These are phyloP conservation scores for Nakaseomyces bracarensis DNA, from an alignment of 1,139 yeast species.

Conservation along the genomic window DNA sequence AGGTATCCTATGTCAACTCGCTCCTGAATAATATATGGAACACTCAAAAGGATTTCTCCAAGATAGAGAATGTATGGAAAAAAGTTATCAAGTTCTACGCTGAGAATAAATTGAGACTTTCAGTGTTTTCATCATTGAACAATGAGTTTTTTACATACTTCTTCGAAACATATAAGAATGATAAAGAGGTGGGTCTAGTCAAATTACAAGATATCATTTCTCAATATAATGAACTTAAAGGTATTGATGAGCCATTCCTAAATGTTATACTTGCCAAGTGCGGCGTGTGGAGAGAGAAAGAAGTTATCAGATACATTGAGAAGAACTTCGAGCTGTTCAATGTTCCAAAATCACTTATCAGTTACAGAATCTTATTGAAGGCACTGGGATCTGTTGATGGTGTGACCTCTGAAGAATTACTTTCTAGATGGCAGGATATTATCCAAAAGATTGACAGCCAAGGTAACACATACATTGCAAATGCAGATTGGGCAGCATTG, in stretches of 20 bases:
- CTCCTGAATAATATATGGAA: slow-evolving; percentile 57
- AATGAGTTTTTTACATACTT: slow-evolving; percentile 60
- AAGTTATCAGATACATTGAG: slow-evolving; percentile 54
- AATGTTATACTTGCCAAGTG: slow-evolving; percentile 65
- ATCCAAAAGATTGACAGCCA: slow-evolving; percentile 44
- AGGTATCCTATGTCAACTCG: slow-evolving; percentile 64
- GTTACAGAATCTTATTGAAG: slow-evolving; percentile 68
- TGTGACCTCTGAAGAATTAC: slow-evolving; percentile 44
- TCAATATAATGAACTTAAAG: slow-evolving; percentile 46
- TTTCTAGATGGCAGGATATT: slow-evolving; percentile 53
- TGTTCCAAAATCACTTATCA: slow-evolving; percentile 60
- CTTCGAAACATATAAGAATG: slow-evolving; percentile 48
- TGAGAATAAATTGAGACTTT: slow-evolving; percentile 50
- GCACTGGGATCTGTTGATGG: slow-evolving; percentile 55
- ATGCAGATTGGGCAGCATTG: slow-evolving; percentile 83
- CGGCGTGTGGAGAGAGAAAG: slow-evolving; percentile 58
- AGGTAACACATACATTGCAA: slow-evolving; percentile 55
- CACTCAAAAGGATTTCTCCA: slow-evolving; percentile 46
- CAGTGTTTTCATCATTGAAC: slow-evolving; percentile 57
- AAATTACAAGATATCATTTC: slow-evolving; percentile 37
- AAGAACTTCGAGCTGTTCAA: slow-evolving; percentile 51
- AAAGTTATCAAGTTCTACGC: slow-evolving; percentile 39
- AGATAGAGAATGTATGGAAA: slow-evolving; percentile 30
- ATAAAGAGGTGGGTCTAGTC: slow-evolving; percentile 45
- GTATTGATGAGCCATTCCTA: slow-evolving; percentile 68